A percentile compares a stretch with the other conserved stretches of the same genome.
Evolutionary conservation across 2,329 filamentous ascomycete genomes (phyloP).

Genomic region (Dactylellina drechsleri): DNA sequence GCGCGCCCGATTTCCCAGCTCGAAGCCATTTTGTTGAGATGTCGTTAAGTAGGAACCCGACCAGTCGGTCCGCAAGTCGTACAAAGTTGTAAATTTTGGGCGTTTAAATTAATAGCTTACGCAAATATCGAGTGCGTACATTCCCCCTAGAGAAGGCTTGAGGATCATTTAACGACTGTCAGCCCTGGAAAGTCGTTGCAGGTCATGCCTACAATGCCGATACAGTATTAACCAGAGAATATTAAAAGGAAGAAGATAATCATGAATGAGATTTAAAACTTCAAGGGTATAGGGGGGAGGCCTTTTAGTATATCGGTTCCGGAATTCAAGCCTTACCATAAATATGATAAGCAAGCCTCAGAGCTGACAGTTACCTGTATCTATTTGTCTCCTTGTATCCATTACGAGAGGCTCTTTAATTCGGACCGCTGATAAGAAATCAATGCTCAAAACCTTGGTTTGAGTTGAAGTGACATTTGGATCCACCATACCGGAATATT

Average conservation of each 20-base stretch:
- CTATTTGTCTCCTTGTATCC: background rate
- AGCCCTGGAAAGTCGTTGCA: background rate
- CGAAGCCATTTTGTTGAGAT: conserved; percentile 27
- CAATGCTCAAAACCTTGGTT: conserved; percentile 9
- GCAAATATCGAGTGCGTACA: too few relatives aligned
- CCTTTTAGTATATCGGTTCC: too few relatives aligned
- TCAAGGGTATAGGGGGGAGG: too few relatives aligned
- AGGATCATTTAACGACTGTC: background rate
- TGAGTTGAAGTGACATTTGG: background rate
- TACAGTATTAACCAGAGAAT: background rate
- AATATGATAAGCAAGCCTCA: too few relatives aligned
- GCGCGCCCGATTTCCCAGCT: conserved; percentile 15
- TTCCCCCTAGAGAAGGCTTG: background rate
- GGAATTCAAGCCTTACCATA: too few relatives aligned
- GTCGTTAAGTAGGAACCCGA: too few relatives aligned
- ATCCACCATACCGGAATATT: conserved; percentile 8
- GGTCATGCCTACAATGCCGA: background rate
- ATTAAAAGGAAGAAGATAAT: background rate
- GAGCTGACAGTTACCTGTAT: too few relatives aligned
- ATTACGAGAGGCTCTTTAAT: background rate
- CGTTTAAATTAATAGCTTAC: too few relatives aligned
- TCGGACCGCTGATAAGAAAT: conserved; percentile 2
- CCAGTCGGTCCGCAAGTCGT: background rate
- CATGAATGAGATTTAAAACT: background rate
- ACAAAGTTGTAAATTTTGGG: background rate